These are phyloP conservation scores for Aspergillus awamori DNA, from an alignment of 2,329 filamentous ascomycete genomes.

Conservation along the genomic window DNA sequence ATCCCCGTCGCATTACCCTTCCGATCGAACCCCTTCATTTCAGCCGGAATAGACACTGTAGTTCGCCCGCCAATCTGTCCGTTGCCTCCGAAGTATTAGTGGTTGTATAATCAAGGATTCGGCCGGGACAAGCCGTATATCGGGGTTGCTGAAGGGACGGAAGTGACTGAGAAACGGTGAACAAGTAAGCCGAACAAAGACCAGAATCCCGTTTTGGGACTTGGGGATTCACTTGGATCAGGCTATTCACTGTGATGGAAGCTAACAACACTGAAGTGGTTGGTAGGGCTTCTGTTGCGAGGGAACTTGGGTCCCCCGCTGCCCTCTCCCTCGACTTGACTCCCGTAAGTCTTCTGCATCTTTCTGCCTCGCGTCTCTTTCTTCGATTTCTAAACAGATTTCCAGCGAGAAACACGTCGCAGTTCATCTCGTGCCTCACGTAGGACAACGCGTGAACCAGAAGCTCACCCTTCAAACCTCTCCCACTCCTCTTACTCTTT, in stretches of 20 bases:
- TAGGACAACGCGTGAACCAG: slow-evolving; percentile 22
- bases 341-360: slow-evolving; percentile 16
- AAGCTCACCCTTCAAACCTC: slow-evolving; percentile 15
- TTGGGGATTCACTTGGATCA: background rate
- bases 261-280: slow-evolving; percentile 23
- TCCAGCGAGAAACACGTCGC: slow-evolving; percentile 19
- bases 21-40: background rate
- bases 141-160: background rate
- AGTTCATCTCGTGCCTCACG: slow-evolving; percentile 27
- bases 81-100: background rate
- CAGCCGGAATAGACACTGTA: background rate
- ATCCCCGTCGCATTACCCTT: background rate
- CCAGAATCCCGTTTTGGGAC: background rate
- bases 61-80: background rate
- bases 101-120: background rate
- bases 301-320: slow-evolving; percentile 21
- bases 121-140: background rate
- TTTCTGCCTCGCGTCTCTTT: background rate
- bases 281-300: slow-evolving; percentile 23
- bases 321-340: slow-evolving; percentile 19
- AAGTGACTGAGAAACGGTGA: background rate
- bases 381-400: background rate
- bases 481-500: slow-evolving; percentile 28
- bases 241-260: slow-evolving; percentile 2
- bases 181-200: background rate